A percentile compares a stretch with the other conserved stretches of the same genome.
Conservation (phyloP, 371 early-diverging fungal genomes). For the Circinella minor region DNA sequence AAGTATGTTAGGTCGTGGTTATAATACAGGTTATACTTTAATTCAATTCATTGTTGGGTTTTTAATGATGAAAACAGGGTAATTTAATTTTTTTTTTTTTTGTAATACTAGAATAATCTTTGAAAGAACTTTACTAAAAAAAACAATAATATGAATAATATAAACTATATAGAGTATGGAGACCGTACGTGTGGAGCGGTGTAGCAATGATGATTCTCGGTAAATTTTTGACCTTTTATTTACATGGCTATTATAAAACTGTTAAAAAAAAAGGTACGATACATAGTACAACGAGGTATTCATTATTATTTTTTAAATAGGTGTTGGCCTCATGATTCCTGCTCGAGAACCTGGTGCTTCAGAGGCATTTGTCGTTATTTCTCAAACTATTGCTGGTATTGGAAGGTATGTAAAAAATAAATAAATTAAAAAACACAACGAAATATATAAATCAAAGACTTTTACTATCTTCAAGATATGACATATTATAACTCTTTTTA, state of each 20-base stretch:
- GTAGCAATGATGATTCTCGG: constrained; percentile 59
- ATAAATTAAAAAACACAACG: no score
- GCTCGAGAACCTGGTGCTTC: constrained; percentile 42
- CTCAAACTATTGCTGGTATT: constrained; percentile 46
- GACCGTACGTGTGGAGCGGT: constrained; percentile 58
- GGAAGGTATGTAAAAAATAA: constrained; percentile 12
- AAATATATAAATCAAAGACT: no score
- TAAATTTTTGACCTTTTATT: constrained; percentile 15
- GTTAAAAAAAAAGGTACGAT: no score
- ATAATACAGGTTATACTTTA: constrained; percentile 36
- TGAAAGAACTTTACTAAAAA: no score
- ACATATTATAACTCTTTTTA: neutral
- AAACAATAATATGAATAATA: no score
- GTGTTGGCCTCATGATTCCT: constrained; percentile 37
- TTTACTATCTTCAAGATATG: neutral
- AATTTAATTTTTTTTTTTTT: neutral
- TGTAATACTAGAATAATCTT: no score
- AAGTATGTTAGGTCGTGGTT: constrained; percentile 41
- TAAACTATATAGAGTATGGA: constrained; percentile 24
- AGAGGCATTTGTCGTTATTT: constrained; percentile 33
- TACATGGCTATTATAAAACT: no score
- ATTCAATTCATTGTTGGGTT: constrained; percentile 37
- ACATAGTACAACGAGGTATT: no score
- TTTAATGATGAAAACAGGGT: constrained; percentile 25
- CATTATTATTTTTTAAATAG: neutral